phyloP scores from a whole-genome alignment of 2,329 filamentous ascomycete genomes.

The Alternaria metachromatica region DNA sequence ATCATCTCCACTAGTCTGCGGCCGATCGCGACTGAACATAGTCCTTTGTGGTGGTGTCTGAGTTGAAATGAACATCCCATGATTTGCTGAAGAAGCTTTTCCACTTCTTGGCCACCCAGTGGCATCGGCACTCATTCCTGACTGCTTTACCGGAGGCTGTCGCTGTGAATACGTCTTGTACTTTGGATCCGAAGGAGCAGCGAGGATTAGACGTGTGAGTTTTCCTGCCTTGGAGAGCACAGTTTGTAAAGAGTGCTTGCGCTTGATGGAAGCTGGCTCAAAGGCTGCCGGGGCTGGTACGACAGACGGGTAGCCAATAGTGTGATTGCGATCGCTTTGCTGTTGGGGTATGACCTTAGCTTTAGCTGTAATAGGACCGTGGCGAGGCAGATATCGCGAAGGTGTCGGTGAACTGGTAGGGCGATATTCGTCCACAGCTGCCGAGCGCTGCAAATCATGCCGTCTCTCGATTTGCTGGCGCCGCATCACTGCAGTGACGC shows the following conservation, averaged over 20 bases:
- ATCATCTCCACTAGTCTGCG: not conserved
- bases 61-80: not conserved
- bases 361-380: not conserved
- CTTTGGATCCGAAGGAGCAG: conserved; percentile 14
- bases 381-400: not conserved
- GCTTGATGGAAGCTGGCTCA: not conserved
- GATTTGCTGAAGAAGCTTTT: not conserved
- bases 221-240: conserved; percentile 7
- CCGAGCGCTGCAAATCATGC: not conserved
- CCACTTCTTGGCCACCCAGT: not conserved
- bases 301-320: not conserved
- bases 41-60: not conserved
- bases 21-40: not conserved
- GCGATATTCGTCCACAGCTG: not conserved
- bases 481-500: not conserved
- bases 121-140: conserved; percentile 2
- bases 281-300: not conserved
- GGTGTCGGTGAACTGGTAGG: not conserved
- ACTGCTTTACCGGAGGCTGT: not conserved
- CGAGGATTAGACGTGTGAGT: conserved; percentile 20
- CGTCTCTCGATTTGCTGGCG: not conserved
- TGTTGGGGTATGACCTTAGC: not conserved
- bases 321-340: not conserved
- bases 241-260: not conserved
- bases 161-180: conserved; percentile 17